Evolutionary conservation across 1,284 basidiomycete genomes (phyloP).

Genomic region (Fistulinella cinereoalba): DNA sequence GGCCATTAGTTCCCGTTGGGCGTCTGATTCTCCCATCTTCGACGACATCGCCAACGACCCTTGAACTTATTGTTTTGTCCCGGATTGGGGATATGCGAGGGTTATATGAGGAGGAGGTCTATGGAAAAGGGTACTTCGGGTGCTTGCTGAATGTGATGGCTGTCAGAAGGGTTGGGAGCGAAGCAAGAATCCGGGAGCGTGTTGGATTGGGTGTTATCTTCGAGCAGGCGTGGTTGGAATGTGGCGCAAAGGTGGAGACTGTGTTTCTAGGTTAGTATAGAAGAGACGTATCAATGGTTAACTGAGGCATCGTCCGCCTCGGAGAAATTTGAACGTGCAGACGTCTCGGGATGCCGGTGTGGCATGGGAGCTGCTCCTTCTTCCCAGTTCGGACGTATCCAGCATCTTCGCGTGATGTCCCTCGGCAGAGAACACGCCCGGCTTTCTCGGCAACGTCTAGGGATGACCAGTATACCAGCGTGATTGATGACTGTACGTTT

Average conservation of each 20-base stretch:
- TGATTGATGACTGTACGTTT: too few relatives aligned
- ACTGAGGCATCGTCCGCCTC: too few relatives aligned
- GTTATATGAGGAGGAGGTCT: slow-evolving; percentile 14
- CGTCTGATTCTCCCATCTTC: slow-evolving; percentile 14
- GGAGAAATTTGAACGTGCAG: too few relatives aligned
- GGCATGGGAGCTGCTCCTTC: too few relatives aligned
- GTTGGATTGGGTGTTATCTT: slow-evolving; percentile 15
- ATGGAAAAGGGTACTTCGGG: slow-evolving; percentile 10
- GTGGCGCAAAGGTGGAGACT: neutral
- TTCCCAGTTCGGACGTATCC: too few relatives aligned
- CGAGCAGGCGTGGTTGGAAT: slow-evolving; percentile 14
- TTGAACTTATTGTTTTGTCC: slow-evolving; percentile 22
- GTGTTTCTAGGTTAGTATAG: neutral
- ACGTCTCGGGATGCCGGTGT: too few relatives aligned
- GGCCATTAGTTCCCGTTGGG: too few relatives aligned
- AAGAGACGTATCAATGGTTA: too few relatives aligned
- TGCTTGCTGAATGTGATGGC: slow-evolving; percentile 26
- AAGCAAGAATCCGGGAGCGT: slow-evolving; percentile 10
- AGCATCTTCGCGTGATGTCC: too few relatives aligned
- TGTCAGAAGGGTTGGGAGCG: slow-evolving; percentile 1
- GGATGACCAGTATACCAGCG: too few relatives aligned
- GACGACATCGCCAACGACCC: slow-evolving; percentile 4
- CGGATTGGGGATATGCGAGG: slow-evolving; percentile 5
- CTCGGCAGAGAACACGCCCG: too few relatives aligned
- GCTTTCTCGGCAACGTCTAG: too few relatives aligned